phyloP scores from a whole-genome alignment of 2,329 filamentous ascomycete genomes.

The Setomelanomma holmii region DNA sequence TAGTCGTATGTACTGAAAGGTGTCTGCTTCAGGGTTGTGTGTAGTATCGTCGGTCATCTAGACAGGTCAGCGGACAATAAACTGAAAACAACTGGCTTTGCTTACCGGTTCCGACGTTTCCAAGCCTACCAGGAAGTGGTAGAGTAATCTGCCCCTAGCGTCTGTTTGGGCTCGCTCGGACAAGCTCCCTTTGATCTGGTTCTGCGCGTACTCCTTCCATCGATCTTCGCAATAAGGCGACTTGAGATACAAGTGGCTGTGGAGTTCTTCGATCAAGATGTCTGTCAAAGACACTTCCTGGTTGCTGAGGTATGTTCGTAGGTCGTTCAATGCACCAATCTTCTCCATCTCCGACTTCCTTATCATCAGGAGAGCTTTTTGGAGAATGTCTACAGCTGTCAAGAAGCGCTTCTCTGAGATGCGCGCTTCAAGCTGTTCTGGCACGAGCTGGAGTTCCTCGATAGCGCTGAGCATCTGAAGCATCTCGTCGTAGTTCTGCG shows the following conservation, averaged over 20 bases:
- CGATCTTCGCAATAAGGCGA: conserved; percentile 96
- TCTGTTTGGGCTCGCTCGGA: conserved; percentile 43
- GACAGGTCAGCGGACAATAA: conserved; percentile 25
- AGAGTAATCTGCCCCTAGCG: conserved; percentile 61
- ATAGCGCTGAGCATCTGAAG: conserved; percentile 82
- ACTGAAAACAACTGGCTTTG: background rate
- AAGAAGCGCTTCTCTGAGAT: conserved; percentile 97
- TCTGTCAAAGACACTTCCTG: conserved; percentile 93
- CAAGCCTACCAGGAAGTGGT: conserved; percentile 64
- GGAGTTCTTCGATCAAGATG: conserved; percentile 94
- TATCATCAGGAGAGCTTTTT: conserved; percentile 83
- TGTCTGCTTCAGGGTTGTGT: conserved; percentile 93
- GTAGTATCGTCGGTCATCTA: conserved; percentile 82
- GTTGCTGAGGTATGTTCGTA: conserved; percentile 87
- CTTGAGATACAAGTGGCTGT: conserved; percentile 96
- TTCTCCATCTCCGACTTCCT: conserved; percentile 87
- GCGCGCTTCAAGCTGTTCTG: conserved; percentile 89
- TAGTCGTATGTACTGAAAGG: conserved; percentile 89
- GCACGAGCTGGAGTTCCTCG: conserved; percentile 86
- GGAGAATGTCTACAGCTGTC: conserved; percentile 88
- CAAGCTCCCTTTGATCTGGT: conserved; percentile 59
- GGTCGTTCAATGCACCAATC: conserved; percentile 85
- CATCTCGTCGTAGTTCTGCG: conserved; percentile 89
- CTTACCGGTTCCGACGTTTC: conserved; percentile 56
- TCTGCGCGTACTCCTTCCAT: conserved; percentile 83